Conservation (phyloP, 306 rosid species). For the Albizia julibrissin region DNA sequence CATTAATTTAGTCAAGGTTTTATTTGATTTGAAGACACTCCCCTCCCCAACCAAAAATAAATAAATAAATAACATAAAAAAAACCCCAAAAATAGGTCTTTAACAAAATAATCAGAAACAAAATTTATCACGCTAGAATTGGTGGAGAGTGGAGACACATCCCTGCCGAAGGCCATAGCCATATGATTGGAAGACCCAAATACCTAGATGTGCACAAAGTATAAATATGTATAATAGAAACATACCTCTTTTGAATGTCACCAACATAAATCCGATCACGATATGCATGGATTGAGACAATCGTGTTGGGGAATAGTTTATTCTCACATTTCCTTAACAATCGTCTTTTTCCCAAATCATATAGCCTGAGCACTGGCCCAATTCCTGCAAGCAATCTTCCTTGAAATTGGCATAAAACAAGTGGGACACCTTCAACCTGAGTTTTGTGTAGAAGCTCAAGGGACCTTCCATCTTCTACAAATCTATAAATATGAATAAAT, state of each 20-base stretch:
- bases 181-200: conserved; percentile 17
- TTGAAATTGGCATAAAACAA: conserved; percentile 87
- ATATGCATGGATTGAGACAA: conserved; percentile 81
- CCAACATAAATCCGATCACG: conserved; percentile 94
- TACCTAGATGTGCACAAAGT: neutral
- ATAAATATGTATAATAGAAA: neutral
- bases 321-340: conserved; percentile 92
- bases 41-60: too few species aligned
- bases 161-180: conserved; percentile 11
- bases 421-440: conserved; percentile 95
- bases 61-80: too few species aligned
- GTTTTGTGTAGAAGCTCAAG: conserved; percentile 95
- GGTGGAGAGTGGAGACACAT: neutral
- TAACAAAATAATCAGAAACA: conserved; percentile 14
- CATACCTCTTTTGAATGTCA: conserved; percentile 93
- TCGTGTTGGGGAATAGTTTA: conserved; percentile 85
- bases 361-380: conserved; percentile 82
- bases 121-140: neutral
- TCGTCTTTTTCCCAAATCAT: conserved; percentile 87
- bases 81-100: neutral
- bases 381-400: conserved; percentile 97
- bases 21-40: neutral
- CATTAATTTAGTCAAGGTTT: conserved; percentile 11
- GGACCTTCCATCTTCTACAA: conserved; percentile 87
- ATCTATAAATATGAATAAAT: conserved; percentile 87